Conservation (phyloP, 306 rosid species). For the Datisca glomerata region DNA sequence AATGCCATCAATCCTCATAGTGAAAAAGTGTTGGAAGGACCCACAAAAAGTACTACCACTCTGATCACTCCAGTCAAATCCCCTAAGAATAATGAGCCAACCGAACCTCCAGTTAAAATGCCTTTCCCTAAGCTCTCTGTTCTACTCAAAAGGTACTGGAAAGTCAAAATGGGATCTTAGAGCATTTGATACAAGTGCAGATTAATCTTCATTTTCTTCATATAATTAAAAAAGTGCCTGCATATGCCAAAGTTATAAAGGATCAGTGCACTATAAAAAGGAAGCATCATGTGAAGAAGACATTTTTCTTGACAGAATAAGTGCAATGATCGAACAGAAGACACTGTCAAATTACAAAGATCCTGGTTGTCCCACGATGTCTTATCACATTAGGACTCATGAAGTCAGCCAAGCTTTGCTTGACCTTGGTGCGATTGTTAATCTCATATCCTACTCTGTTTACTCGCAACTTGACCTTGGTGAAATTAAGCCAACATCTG, state of each 20-base stretch:
- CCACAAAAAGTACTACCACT: not conserved
- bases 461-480: not conserved
- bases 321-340: not conserved
- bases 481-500: slow-evolving; percentile 1
- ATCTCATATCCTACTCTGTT: not conserved
- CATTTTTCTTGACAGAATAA: not conserved
- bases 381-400: not conserved
- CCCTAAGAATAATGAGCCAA: not conserved
- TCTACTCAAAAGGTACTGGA: not conserved
- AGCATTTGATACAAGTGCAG: not conserved
- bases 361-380: not conserved
- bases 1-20: not conserved
- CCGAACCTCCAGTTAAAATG: not conserved
- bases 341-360: slow-evolving; percentile 1
- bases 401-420: not conserved
- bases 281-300: not conserved
- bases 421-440: slow-evolving; percentile 5
- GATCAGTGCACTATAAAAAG: not conserved
- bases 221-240: not conserved
- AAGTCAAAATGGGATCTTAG: not conserved
- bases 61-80: not conserved
- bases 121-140: not conserved
- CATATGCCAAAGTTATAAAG: slow-evolving; percentile 3
- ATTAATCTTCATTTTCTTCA: not conserved
- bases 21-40: no score